Conservation (phyloP, 164 flowering plant genomes). For the Annona squamosa region DNA sequence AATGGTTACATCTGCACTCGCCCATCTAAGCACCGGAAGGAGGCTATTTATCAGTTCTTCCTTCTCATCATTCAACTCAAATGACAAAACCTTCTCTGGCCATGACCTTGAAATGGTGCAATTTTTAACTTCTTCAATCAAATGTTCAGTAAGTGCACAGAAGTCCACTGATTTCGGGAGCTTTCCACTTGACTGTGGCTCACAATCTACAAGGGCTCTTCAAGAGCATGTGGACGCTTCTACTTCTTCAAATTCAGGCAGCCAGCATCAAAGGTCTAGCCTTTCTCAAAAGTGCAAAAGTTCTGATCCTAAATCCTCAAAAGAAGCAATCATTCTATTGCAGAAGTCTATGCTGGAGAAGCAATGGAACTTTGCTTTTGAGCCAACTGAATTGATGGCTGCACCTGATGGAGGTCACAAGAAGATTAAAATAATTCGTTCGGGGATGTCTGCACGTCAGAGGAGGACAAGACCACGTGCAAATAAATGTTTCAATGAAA, state of each 20-base stretch:
- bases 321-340: slow-evolving; percentile 73
- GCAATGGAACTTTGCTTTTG: slow-evolving; percentile 76
- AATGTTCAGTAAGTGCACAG: slow-evolving; percentile 36
- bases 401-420: slow-evolving; percentile 18
- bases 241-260: slow-evolving; percentile 26
- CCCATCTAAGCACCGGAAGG: slow-evolving; percentile 71
- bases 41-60: slow-evolving; percentile 57
- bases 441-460: slow-evolving; percentile 77
- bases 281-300: slow-evolving; percentile 27
- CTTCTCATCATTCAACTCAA: slow-evolving; percentile 41
- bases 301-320: slow-evolving; percentile 32
- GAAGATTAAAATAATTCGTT: slow-evolving; percentile 42
- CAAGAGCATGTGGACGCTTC: slow-evolving; percentile 41
- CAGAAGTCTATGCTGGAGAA: slow-evolving; percentile 92
- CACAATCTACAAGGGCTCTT: slow-evolving; percentile 49
- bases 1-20: slow-evolving; percentile 75
- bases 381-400: slow-evolving; percentile 16
- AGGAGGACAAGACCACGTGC: slow-evolving; percentile 43
- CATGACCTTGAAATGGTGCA: slow-evolving; percentile 31
- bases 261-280: slow-evolving; percentile 24
- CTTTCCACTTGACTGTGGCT: slow-evolving; percentile 29
- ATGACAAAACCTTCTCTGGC: slow-evolving; percentile 38
- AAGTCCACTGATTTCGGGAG: slow-evolving; percentile 36
- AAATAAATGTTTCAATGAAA: slow-evolving; percentile 22
- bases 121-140: slow-evolving; percentile 27